phyloP scores from a whole-genome alignment of 345 rosid genomes.

The Aegle marmelos region DNA sequence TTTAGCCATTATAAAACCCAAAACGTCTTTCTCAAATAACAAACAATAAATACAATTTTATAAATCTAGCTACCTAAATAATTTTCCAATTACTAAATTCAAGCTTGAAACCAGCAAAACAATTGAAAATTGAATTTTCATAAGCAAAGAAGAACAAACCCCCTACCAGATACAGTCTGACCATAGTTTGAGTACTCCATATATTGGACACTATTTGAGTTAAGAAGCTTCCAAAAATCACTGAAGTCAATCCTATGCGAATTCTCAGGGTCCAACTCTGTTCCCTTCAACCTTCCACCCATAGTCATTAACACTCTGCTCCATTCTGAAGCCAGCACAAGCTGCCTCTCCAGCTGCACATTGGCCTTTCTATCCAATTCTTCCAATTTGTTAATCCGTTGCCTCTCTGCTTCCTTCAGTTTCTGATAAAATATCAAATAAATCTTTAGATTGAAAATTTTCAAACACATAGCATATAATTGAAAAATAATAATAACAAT shows the following conservation, averaged over 20 bases:
- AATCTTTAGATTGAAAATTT: not conserved
- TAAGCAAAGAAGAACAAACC: not conserved
- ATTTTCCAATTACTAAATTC: not conserved
- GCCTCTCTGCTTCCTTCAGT: conserved; percentile 62
- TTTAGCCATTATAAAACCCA: not conserved
- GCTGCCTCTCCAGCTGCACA: conserved; percentile 84
- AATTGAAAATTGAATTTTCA: not conserved
- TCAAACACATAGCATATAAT: too few relatives aligned
- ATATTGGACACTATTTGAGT: conserved; percentile 78
- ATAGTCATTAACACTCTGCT: conserved; percentile 67
- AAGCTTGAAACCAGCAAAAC: not conserved
- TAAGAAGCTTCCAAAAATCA: conserved; percentile 67
- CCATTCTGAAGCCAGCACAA: conserved; percentile 89
- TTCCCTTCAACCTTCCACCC: conserved; percentile 77
- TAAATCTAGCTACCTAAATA: not conserved
- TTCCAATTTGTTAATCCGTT: conserved; percentile 61
- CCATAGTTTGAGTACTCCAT: conserved; percentile 92
- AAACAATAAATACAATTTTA: not conserved
- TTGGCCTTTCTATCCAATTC: conserved; percentile 76
- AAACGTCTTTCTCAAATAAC: not conserved
- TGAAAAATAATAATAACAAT: too few relatives aligned
- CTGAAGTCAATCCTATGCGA: conserved; percentile 80
- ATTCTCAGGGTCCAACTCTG: conserved; percentile 86
- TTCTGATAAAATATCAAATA: conserved; percentile 35
- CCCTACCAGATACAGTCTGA: conserved; percentile 75